Evolutionary conservation across 768 basidiomycete species (phyloP), one percentile per base, ranked within the genome.

Genomic region (Tylopilus sp.): DNA sequence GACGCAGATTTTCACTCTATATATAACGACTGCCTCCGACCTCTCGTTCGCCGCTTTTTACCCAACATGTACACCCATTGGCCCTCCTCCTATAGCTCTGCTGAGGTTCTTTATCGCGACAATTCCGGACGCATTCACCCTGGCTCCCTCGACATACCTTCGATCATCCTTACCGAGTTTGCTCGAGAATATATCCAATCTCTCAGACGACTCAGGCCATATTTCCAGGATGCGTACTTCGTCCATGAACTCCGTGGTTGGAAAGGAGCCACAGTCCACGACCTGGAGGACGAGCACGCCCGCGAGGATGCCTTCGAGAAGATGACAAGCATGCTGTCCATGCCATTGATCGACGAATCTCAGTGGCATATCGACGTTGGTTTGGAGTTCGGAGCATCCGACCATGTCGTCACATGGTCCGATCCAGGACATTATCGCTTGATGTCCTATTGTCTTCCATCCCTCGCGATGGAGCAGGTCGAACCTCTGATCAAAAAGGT

Each of bases 181-280:
- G 1, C 6, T 2, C 10, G 0, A 0, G 4, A 3, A 6, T 41
- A 33, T 10, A 5, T 51, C 4, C n/a, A 12, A 3, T 1, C 1
- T 1, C 3, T 21, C 18, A 33, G 22, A 17, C 3, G 4, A 0
- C 25, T 45, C 1, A 11, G 5, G 1, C 23, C 23, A 1, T 47
- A 52, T 3, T 52, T 52, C 4, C 1, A 3, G 0, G 51, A 59
- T 20, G 47, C 50, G 0, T 59, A 59, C 7, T 59, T 58, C 12
- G 47, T 15, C 1, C 56, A 59, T 25, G 56, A 59, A 18, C 22
- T 59, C 0, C 20, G 28, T 0, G 52, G 56, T 3, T 59, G 56
- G 52, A 59, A 59, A 6, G 56, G 15, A 7, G 6, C 31, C 11
- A 31, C 31, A 12, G 31, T 31, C 11, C 31, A 31, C 8, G 13